Evolutionary conservation across 2,329 filamentous ascomycete species (phyloP), one percentile per base, ranked within the genome.

Genomic region (Penicillium sp.): DNA sequence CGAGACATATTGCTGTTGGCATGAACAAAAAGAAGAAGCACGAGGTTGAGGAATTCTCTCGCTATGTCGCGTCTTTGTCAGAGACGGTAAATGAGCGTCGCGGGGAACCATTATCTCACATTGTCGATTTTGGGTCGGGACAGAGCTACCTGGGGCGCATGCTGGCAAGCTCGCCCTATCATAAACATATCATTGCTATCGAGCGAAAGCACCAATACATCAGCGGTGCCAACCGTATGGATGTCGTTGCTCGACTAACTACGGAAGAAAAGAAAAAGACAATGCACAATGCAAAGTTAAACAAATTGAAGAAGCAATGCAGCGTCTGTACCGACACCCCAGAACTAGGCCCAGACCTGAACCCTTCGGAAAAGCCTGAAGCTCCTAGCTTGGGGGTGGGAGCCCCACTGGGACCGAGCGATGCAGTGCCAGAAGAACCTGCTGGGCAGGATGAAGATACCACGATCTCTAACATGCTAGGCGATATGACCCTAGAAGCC

Each of bases 11-110:
- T 15, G 80, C 87, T 0, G 79, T 95, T 13, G 93, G 93, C 4
- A 98, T 98, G 93, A 95, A 88, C 55, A 81, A 85, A 17, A 98
- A 98, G 68, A 98, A 98, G 70, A 78, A 88, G 1, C 93, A 98
- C 63, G 93, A 98, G 72, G 93, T 97, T 29, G 80, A 83, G 52
- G 83, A 93, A 63, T 96, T 97, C 63, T 86, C 91, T n/a, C 79
- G 80, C 55, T 97, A 91, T 61, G 80, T 97, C 45, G 79, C 88
- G 47, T 76, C 79, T 26, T 77, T 95, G 22, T 76, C 79, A 3
- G 64, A 73, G 2, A 72, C 79, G 1, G 77, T 84, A 37, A 72
- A 75, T 0, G 69, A 75, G 42, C 70, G 76, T 13, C 64, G 66
- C 48, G 59, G 69, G 6, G 61, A 67, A 24, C 58, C 62, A 6